Evolutionary conservation across 1,284 basidiomycete species (phyloP).

Genomic region (Dichomitus squalens): DNA sequence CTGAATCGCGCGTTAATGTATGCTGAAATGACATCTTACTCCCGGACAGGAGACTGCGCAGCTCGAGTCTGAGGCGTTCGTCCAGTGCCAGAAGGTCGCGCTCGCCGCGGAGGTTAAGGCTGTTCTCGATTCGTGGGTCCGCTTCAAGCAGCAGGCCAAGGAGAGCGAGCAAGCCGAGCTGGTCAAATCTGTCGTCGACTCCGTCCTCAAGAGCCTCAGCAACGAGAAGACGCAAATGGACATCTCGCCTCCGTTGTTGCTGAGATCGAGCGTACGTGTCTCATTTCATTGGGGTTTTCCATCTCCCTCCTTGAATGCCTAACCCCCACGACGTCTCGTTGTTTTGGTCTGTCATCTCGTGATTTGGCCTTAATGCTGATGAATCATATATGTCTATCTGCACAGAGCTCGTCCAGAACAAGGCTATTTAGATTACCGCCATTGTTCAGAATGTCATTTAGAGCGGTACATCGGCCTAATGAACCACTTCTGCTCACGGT

Average conservation of each 20-base stretch:
- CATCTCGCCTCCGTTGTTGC: constrained; percentile 82
- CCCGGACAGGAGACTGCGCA: constrained; percentile 81
- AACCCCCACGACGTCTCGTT: neutral
- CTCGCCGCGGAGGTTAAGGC: constrained; percentile 90
- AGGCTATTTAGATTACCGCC: constrained; percentile 53
- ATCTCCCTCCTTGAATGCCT: neutral
- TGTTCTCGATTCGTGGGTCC: constrained; percentile 97
- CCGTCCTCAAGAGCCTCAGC: constrained; percentile 80
- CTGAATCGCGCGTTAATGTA: neutral
- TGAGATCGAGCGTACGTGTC: constrained; percentile 89
- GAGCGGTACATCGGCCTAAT: neutral
- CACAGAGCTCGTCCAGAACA: constrained; percentile 70
- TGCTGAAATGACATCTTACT: neutral
- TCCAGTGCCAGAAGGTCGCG: constrained; percentile 87
- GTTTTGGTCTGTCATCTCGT: neutral
- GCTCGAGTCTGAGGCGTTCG: constrained; percentile 90
- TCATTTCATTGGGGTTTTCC: neutral
- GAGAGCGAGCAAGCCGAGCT: constrained; percentile 95
- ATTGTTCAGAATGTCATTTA: constrained; percentile 4
- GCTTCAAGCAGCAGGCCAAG: constrained; percentile 95
- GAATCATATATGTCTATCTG: neutral
- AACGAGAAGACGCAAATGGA: constrained; percentile 96
- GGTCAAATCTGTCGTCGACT: constrained; percentile 84
- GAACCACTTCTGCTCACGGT: too few species aligned
- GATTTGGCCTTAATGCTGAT: constrained; percentile 15